Conservation (phyloP, 2,329 filamentous ascomycete genomes). For the Paraconiothyrium brasiliense region DNA sequence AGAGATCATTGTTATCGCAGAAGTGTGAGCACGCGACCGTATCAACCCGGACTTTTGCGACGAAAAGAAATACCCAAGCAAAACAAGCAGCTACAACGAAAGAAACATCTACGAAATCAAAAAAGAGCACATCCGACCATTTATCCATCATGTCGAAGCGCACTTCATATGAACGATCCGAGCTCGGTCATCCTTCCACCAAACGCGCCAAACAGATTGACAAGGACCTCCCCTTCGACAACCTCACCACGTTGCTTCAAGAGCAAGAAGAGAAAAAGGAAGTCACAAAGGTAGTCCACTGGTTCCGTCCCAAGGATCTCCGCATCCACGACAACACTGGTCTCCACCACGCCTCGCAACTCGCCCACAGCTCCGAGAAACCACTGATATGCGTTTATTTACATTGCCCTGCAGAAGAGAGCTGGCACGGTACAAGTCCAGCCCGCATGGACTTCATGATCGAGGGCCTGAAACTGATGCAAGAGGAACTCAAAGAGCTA, state of each 20-base stretch:
- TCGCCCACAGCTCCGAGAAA: slow-evolving; percentile 55
- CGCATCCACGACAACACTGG: slow-evolving; percentile 61
- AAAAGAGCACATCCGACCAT: not conserved
- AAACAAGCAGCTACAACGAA: slow-evolving; percentile 24
- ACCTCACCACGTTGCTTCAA: slow-evolving; percentile 52
- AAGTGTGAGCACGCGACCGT: not conserved
- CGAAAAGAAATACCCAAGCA: not conserved
- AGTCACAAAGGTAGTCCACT: slow-evolving; percentile 57
- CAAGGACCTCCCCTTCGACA: slow-evolving; percentile 54
- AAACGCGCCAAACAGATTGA: slow-evolving; percentile 62
- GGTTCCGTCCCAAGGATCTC: slow-evolving; percentile 63
- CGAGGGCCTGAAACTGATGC: slow-evolving; percentile 55
- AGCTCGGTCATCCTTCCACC: slow-evolving; percentile 55
- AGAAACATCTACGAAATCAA: slow-evolving; percentile 7
- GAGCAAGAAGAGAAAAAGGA: slow-evolving; percentile 51
- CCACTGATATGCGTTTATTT: slow-evolving; percentile 59
- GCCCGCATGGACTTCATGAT: slow-evolving; percentile 61
- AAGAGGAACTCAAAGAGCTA: slow-evolving; percentile 57
- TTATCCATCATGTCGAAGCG: slow-evolving; percentile 38
- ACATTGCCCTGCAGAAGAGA: slow-evolving; percentile 58
- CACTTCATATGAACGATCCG: slow-evolving; percentile 41
- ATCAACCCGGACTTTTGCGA: not conserved
- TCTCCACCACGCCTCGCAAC: slow-evolving; percentile 56
- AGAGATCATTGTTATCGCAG: not conserved
- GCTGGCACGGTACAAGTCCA: slow-evolving; percentile 61